Base-by-base conservation (phyloP, 2,329 filamentous ascomycete species). In the Sporothrix luriei region DNA sequence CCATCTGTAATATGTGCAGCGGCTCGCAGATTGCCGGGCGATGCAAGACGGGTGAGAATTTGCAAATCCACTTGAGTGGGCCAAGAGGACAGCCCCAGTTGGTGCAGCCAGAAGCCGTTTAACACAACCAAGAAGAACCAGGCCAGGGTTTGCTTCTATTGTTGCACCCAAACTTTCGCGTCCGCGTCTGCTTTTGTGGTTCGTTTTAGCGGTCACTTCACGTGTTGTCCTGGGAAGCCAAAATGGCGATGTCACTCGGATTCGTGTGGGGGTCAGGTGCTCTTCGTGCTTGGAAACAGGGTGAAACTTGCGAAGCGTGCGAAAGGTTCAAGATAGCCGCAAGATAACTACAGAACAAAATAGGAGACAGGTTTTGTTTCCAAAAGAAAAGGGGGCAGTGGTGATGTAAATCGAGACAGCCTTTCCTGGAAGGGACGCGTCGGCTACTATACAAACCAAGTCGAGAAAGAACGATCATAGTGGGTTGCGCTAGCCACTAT, bases 21-120 rank as follows among this genome's bases (percentile, higher is more conserved):
- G 43, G 40, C 40, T 29, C 51, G 51, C 65, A 67, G 51, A 67
- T 67, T 67, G 40, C 51, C 38, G 21, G 65, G 62, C 49, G 49
- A 52, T 38, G 48, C 48, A 51, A 59, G 52, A 59, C 65, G 19
- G 24, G 40, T 48, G 52, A n/a, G 64, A 66, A 33, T 57, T 48
- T 19, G 52, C 40, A 59, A 33, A 51, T 57, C 65, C 65, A 67
- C 65, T 33, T 33, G 29, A 24, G 52, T 38, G 38, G 40, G 48
- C 40, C n/a, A 51, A 65, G 46, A 48, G 49, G n/a, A 26, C 10
- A 21, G 21, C 5, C 21, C 29, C 29, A 40, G 57, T 26, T 62
- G 6, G 29, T n/a, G n/a, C 48, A 55, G 21, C n/a, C 13, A 16
- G 46, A 55, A 43, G 7, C 19, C 29, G 48, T 54, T 55, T 14